These are phyloP conservation scores for Pyropia haitanensis DNA, from an alignment of 23 red algal species.

Conservation along the genomic window DNA sequence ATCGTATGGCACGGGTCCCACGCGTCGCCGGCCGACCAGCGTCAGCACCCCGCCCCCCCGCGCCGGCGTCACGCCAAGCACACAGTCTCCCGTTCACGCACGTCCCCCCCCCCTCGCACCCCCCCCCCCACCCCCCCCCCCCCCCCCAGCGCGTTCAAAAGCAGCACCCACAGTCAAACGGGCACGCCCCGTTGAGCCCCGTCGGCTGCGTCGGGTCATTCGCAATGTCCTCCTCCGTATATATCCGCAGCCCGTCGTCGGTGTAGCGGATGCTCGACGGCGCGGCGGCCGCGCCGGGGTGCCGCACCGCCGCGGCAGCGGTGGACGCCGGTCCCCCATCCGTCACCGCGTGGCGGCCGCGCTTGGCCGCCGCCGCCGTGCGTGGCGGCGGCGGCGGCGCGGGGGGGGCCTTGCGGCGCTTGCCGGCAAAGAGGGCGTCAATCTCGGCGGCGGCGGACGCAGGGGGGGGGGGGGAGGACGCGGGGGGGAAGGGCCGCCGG, in stretches of 20 bases:
- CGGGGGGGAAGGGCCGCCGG: no score
- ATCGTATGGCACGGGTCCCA: no score
- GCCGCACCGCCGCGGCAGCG: no score
- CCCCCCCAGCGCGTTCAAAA: slow-evolving; percentile 1
- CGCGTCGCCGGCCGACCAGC: no score
- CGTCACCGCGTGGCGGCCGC: not conserved
- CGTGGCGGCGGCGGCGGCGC: slow-evolving; percentile 1
- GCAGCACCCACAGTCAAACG: slow-evolving; percentile 54
- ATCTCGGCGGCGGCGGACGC: slow-evolving; percentile 12
- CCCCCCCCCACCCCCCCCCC: not conserved
- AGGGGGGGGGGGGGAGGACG: not conserved
- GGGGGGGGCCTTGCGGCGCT: slow-evolving; percentile 20
- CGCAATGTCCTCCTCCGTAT: slow-evolving; percentile 30
- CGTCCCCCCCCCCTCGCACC: no score
- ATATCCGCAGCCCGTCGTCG: slow-evolving; percentile 37
- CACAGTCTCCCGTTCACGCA: no score
- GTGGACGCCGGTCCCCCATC: not conserved
- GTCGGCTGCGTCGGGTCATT: slow-evolving; percentile 20
- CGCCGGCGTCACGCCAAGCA: no score
- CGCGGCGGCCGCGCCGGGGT: no score
- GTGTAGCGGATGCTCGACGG: slow-evolving; percentile 10
- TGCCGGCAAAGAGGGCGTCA: slow-evolving; percentile 29
- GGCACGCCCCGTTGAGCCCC: slow-evolving; percentile 33
- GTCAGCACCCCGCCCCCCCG: no score
- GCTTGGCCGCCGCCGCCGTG: not conserved